Evolutionary conservation across 768 basidiomycete species (phyloP), one percentile per base, ranked within the genome.

Genomic region (Termitomyces eurrhizus): DNA sequence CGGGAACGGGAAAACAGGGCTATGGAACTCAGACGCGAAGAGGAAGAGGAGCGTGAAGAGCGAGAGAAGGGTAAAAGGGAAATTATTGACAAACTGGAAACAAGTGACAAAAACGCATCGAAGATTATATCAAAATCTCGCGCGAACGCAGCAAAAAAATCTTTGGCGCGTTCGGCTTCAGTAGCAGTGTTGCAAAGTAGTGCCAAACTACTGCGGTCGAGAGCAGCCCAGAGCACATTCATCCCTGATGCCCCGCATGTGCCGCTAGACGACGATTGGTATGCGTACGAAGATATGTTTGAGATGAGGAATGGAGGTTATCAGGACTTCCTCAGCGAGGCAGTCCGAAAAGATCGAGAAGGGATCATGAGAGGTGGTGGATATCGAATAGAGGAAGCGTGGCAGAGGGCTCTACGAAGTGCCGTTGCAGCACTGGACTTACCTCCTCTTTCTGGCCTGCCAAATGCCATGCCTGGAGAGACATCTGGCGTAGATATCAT

Each of bases 321-420:
- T 72, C 78, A 86, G 52, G 92, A 93, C 65, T 80, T 87, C 45
- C 77, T 82, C 66, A 92, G 89, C 64, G 90, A 90, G 59, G 87
- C 88, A 14, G 88, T 93, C 21, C 77, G 89, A 65, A 82, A 83
- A 66, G 91, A 93, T 68, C 74, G 84, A 59, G 90, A 90, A 62
- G 89, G 88, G 14, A 85, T 88, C 65, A 90, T 89, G 88, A 78
- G 87, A 46, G 92, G 85, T 24, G 93, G 92, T 9, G 93, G 93
- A 9, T 95, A 93, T 69, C 79, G 75, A 63, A 78, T 92, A 4
- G 86, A 90, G 62, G 90, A 95, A 70, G 91, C 89, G 48, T 95
- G 93, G 93, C 88, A 89, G 66, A 79, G 93, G 57, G 92, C 91
- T 13, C 69, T 95, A 59, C 76, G 88, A 59, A 84, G 72, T 64